Percentiles rank a stretch among this genome's conserved stretches.
phyloP scores from a whole-genome alignment of 129 eudicot species.

The Dittrichia graveolens region DNA sequence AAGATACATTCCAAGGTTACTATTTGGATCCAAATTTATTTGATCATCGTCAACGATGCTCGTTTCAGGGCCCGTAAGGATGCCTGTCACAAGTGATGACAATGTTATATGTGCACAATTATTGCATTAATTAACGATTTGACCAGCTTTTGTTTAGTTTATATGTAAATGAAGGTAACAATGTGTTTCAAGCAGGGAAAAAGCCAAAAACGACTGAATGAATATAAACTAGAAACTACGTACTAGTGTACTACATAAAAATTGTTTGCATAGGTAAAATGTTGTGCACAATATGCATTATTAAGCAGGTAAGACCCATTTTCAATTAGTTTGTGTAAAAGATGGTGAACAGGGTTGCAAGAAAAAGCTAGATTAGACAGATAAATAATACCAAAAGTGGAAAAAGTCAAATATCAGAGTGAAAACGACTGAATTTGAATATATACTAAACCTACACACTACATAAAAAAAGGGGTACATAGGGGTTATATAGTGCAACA shows the following conservation, averaged over 20 bases:
- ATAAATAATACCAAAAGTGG: not conserved
- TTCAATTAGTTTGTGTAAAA: not conserved
- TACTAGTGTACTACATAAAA: not conserved
- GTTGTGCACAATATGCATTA: not conserved
- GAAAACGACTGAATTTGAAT: not conserved
- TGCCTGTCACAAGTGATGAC: conserved; percentile 48
- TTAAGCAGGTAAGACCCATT: not conserved
- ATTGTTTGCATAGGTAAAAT: not conserved
- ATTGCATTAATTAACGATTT: not conserved
- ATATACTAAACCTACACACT: not conserved
- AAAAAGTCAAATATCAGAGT: not conserved
- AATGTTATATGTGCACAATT: not conserved
- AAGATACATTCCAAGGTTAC: conserved; percentile 78
- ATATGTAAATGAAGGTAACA: not conserved
- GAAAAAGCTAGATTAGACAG: not conserved
- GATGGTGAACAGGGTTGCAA: not conserved
- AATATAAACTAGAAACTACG: not conserved
- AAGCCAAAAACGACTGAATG: not conserved
- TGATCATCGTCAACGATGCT: conserved; percentile 86
- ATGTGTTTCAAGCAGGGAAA: not conserved
- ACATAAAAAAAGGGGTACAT: not conserved
- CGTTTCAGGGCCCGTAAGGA: conserved; percentile 75
- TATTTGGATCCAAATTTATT: conserved; percentile 81
- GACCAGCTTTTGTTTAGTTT: not conserved
- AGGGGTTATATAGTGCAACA: not conserved